Base-by-base conservation (phyloP, 73 alveolate species). In the Tetrahymena elliotti region DNA sequence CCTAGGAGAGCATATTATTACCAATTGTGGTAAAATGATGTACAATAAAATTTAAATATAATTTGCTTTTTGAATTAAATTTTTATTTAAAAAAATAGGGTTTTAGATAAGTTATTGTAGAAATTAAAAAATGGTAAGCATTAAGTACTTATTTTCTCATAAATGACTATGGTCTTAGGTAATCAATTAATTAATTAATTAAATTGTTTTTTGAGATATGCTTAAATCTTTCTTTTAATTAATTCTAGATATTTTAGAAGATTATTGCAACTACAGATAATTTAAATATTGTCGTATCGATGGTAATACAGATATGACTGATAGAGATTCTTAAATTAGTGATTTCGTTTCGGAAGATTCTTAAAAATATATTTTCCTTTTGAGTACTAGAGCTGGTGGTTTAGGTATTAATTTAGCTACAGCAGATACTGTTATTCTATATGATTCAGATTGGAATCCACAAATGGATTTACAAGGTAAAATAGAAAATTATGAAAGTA, bases 371-470 rank as follows among this genome's bases (percentile, higher is more conserved):
- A 97, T 99, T 39, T 99, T 99, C 97, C 96, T 99, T 92, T 96
- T 99, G 36, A 97, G 99, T 93, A 99, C 99, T 2, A 96, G 99
- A 68, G 99, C 99, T 33, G 99, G 99, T 1, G 99, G 99, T 16
- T 96, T 97, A 12, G 99, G 99, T 36, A 96, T 99, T 38, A 99
- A 99, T 94, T 96, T 99, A 93, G 99, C 99, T 99, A 97, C 99
- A 22, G 99, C 99, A 13, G 99, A 99, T 96, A 99, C 99, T 53
- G 99, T 99, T 68, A 97, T 99, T 38, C 97, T 99, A 83, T 99
- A 98, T 96, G 99, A 99, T 93, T 96, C 99, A 92, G 99, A 99
- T 97, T 99, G 99, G 99, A 99, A 99, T 94, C 99, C 99, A 6
- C 98, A 99, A 94, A 98, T 99, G 95, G 99, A 99, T 94, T 97